Conservation (phyloP, 2,329 filamentous ascomycete species). For the Beauveria pseudobassiana region DNA sequence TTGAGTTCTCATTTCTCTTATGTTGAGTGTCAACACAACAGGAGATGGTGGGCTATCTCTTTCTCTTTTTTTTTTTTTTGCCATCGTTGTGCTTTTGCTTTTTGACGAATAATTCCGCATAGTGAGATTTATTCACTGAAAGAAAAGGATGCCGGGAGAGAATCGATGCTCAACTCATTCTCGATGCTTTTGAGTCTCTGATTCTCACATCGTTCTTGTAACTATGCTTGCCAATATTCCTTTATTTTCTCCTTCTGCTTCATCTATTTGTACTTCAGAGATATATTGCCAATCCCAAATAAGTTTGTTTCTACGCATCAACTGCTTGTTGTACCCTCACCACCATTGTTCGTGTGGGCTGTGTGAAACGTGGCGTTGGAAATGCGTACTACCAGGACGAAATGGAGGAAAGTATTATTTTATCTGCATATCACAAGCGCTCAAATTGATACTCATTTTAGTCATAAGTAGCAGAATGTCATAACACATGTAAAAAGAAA, state of each 20-base stretch:
- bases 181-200: neutral
- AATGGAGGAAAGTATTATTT: no score
- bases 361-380: no score
- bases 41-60: neutral
- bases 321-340: no score
- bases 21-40: no score
- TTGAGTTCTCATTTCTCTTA: neutral
- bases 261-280: no score
- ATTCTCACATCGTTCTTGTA: neutral
- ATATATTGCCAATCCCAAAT: no score
- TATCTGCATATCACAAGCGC: no score
- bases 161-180: neutral
- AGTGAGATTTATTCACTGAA: neutral
- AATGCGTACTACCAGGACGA: no score
- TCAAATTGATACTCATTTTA: neutral
- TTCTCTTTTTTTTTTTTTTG: neutral
- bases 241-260: no score
- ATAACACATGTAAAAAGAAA: neutral
- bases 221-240: neutral
- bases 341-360: no score
- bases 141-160: neutral
- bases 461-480: no score
- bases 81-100: neutral
- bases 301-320: no score
- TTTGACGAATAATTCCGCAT: neutral